Evolutionary conservation across 1,139 yeast species (phyloP).

Genomic region (Lizanozyma gosingica): DNA sequence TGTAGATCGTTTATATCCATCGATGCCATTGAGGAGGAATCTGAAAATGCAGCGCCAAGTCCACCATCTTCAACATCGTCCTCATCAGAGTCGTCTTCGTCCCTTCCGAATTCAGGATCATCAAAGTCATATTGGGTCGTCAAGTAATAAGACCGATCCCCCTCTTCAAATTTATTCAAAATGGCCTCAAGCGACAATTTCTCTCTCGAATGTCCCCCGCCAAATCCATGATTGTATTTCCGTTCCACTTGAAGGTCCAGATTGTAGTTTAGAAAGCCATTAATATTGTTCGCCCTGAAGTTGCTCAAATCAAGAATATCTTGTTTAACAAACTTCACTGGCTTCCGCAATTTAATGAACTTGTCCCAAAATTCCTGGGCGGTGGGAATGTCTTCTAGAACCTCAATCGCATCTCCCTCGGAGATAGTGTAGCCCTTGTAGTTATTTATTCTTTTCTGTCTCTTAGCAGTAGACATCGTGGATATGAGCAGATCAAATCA

Average conservation of each 20-base stretch:
- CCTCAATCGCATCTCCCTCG: constrained; percentile 8
- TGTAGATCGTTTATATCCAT: constrained; percentile 43
- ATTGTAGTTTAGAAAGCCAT: constrained; percentile 20
- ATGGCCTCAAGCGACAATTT: constrained; percentile 42
- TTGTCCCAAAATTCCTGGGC: constrained; percentile 16
- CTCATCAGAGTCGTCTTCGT: constrained; percentile 11
- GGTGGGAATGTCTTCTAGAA: constrained; percentile 5
- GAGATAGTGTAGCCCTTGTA: constrained; percentile 7
- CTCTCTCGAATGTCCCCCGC: constrained; percentile 47
- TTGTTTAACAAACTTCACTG: constrained; percentile 24
- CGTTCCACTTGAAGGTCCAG: constrained; percentile 45
- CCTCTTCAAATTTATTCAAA: constrained; percentile 26
- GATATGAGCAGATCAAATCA: background rate
- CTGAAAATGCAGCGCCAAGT: constrained; percentile 13
- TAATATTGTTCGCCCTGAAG: constrained; percentile 20
- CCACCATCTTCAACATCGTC: constrained; percentile 8
- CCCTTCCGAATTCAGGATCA: constrained; percentile 20
- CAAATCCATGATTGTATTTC: constrained; percentile 52
- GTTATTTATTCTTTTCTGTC: constrained; percentile 3
- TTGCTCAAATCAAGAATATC: constrained; percentile 21
- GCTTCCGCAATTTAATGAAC: constrained; percentile 26
- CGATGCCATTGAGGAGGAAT: constrained; percentile 34
- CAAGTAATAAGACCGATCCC: constrained; percentile 41
- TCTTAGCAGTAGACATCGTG: background rate
- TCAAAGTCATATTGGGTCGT: constrained; percentile 59